Percentiles rank a stretch among this genome's conserved stretches.
phyloP scores from a whole-genome alignment of 305 asterid species.

The Lippia alba region DNA sequence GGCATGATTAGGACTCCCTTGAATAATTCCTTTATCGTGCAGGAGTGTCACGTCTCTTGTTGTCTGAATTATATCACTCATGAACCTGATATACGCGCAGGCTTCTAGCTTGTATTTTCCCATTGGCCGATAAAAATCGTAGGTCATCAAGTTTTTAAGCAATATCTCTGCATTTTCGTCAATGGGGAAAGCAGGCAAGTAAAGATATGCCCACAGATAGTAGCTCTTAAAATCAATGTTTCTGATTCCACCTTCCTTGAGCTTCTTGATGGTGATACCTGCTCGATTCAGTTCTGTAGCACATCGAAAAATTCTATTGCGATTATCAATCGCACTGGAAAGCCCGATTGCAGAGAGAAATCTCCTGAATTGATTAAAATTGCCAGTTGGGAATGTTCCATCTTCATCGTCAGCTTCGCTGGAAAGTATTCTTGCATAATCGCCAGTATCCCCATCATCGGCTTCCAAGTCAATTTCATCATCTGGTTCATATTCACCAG shows the following conservation, averaged over 20 bases:
- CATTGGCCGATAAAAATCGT: constrained; percentile 11
- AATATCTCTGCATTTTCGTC: constrained; percentile 8
- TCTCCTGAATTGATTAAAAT: not conserved
- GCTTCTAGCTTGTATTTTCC: constrained; percentile 5
- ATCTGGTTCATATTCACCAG: not conserved
- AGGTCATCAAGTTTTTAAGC: constrained; percentile 8
- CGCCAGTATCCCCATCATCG: constrained; percentile 27
- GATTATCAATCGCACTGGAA: not conserved
- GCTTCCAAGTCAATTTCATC: constrained; percentile 32
- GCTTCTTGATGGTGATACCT: constrained; percentile 24
- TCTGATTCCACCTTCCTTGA: constrained; percentile 23
- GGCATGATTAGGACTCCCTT: not conserved
- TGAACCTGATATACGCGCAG: constrained; percentile 23
- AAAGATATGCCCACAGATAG: constrained; percentile 13
- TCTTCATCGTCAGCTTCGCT: not conserved
- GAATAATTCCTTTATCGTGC: not conserved
- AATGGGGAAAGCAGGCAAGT: constrained; percentile 25
- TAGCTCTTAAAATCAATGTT: constrained; percentile 4
- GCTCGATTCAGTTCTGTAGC: constrained; percentile 21
- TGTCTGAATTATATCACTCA: constrained; percentile 29
- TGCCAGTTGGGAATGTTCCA: too few species aligned
- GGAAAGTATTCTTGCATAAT: not conserved
- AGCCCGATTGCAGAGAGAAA: not conserved
- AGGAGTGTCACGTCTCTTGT: constrained; percentile 17
- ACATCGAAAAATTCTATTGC: constrained; percentile 12